phyloP scores from a whole-genome alignment of 2,329 filamentous ascomycete species.

The Penicillium verrucosum region DNA sequence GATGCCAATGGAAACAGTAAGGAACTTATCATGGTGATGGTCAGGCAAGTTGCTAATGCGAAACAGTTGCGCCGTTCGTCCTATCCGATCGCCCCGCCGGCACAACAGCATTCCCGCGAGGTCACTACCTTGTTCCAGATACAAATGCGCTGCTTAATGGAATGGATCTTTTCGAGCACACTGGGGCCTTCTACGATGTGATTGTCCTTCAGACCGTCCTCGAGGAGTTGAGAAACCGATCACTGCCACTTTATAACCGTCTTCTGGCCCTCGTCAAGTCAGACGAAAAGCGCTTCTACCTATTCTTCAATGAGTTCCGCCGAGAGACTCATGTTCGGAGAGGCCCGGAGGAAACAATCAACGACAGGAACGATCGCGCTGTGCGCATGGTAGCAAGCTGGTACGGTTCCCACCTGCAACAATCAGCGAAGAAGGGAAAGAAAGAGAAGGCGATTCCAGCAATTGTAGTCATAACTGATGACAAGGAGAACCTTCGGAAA shows the following conservation, averaged over 20 bases:
- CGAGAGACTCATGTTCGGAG: conserved; percentile 83
- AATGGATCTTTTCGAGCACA: conserved; percentile 96
- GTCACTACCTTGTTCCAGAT: conserved; percentile 92
- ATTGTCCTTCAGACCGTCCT: conserved; percentile 93
- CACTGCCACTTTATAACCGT: conserved; percentile 90
- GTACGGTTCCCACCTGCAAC: conserved; percentile 78
- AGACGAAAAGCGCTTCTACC: conserved; percentile 94
- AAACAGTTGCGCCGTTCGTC: conserved; percentile 71
- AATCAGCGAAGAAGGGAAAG: conserved; percentile 54
- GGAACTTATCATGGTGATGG: conserved; percentile 6
- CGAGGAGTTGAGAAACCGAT: conserved; percentile 91
- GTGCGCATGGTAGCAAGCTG: conserved; percentile 82
- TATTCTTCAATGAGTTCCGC: conserved; percentile 98
- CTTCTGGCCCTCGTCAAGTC: conserved; percentile 87
- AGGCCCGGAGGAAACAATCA: conserved; percentile 77
- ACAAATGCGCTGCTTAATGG: conserved; percentile 93
- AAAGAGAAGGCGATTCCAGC: conserved; percentile 61
- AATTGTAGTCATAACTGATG: conserved; percentile 91
- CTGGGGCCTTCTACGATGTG: conserved; percentile 92
- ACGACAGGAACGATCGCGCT: conserved; percentile 92
- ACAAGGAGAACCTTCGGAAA: conserved; percentile 80
- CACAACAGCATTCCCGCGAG: conserved; percentile 75
- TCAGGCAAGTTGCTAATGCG: conserved; percentile 20
- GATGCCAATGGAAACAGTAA: conserved; percentile 75
- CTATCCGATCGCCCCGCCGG: conserved; percentile 85